phyloP scores from a whole-genome alignment of 129 eudicot genomes.

The Erigeron canadensis region DNA sequence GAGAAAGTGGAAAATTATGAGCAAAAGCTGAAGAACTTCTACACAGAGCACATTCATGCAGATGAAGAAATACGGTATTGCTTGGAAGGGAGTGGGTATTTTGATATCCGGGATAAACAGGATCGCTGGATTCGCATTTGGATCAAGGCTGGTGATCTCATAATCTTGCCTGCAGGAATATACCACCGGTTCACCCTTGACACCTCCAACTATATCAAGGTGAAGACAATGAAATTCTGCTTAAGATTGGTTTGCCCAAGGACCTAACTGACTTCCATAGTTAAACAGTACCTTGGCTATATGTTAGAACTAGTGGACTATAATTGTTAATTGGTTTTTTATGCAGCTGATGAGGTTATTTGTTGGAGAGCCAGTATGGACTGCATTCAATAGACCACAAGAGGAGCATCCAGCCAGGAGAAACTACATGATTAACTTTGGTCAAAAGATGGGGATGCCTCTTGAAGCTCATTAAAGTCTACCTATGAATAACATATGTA shows the following conservation, averaged over 20 bases:
- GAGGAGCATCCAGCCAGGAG: conserved; percentile 89
- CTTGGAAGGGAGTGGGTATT: conserved; percentile 89
- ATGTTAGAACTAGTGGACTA: conserved; percentile 11
- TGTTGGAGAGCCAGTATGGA: conserved; percentile 95
- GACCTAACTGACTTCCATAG: not conserved
- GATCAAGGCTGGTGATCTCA: conserved; percentile 83
- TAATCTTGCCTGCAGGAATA: conserved; percentile 86
- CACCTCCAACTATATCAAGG: conserved; percentile 84
- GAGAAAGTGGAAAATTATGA: conserved; percentile 93
- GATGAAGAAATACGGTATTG: conserved; percentile 97
- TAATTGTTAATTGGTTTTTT: not conserved
- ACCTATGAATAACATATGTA: not conserved
- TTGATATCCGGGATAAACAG: conserved; percentile 80
- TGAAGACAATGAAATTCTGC: conserved; percentile 21
- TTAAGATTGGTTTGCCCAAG: not conserved
- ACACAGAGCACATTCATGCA: conserved; percentile 82
- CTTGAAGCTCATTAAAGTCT: conserved; percentile 61
- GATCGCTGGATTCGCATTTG: conserved; percentile 90
- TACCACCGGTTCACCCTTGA: conserved; percentile 95
- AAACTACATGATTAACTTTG: conserved; percentile 54
- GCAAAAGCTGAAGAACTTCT: conserved; percentile 84
- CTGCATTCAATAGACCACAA: conserved; percentile 78
- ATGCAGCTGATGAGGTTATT: conserved; percentile 87
- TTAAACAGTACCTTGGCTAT: not conserved
- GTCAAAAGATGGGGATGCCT: conserved; percentile 42